Evolutionary conservation across 1,284 basidiomycete species (phyloP).

Genomic region (Neolentinus lepideus): DNA sequence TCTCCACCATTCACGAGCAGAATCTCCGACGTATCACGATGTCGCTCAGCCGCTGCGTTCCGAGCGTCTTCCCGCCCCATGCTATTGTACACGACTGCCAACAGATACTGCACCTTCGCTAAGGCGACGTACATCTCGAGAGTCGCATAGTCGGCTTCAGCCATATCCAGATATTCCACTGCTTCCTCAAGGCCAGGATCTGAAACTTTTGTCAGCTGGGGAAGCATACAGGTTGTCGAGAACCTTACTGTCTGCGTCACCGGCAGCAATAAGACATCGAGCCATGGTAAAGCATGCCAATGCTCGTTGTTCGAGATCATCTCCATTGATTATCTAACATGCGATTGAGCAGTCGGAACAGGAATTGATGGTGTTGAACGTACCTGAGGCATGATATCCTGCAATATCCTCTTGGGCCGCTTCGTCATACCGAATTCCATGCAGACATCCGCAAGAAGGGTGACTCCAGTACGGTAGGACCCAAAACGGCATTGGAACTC

Average conservation of each 20-base stretch:
- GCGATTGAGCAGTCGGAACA: neutral
- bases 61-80: constrained; percentile 47
- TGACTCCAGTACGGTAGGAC: constrained; percentile 57
- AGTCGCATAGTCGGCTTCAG: constrained; percentile 53
- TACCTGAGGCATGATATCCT: constrained; percentile 77
- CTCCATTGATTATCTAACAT: constrained; percentile 57
- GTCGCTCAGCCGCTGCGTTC: constrained; percentile 43
- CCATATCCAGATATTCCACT: constrained; percentile 49
- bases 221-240: neutral
- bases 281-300: constrained; percentile 66
- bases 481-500: constrained; percentile 68
- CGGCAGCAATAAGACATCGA: constrained; percentile 56
- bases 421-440: constrained; percentile 71
- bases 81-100: constrained; percentile 66
- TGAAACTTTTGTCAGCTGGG: neutral
- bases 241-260: constrained; percentile 8
- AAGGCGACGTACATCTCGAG: constrained; percentile 53
- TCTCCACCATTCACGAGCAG: constrained; percentile 31
- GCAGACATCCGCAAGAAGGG: constrained; percentile 68
- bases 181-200: constrained; percentile 38
- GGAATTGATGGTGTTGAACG: neutral
- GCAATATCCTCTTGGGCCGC: constrained; percentile 52
- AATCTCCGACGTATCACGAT: constrained; percentile 36
- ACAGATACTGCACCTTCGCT: constrained; percentile 62
- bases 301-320: constrained; percentile 69